These are phyloP conservation scores for Cystobasidium sp. DNA, from an alignment of 1,284 basidiomycete species.

Conservation along the genomic window DNA sequence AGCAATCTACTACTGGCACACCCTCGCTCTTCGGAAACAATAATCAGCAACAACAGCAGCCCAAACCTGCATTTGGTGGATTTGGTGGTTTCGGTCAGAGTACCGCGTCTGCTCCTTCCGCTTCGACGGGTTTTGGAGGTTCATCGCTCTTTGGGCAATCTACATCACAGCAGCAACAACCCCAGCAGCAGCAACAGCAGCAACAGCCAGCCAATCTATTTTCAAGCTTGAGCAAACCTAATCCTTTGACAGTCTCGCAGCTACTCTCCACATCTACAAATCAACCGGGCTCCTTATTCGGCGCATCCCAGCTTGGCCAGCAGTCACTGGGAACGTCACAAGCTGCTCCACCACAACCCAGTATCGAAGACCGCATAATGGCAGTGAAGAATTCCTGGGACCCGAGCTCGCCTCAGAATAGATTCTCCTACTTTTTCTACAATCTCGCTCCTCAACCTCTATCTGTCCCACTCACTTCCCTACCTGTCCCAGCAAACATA, in stretches of 20 bases:
- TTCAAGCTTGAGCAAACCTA: constrained; percentile 19
- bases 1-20: not conserved
- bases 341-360: constrained; percentile 14
- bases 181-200: constrained; percentile 35
- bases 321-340: not conserved
- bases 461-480: constrained; percentile 23
- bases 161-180: constrained; percentile 18
- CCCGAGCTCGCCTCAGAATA: constrained; percentile 22
- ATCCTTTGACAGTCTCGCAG: constrained; percentile 38
- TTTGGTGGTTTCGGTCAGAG: constrained; percentile 25
- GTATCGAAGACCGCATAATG: constrained; percentile 28
- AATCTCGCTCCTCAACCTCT: constrained; percentile 32
- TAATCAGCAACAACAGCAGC: constrained; percentile 26
- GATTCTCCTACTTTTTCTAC: constrained; percentile 37
- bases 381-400: constrained; percentile 31
- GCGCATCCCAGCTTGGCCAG: constrained; percentile 15
- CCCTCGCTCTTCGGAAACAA: constrained; percentile 13
- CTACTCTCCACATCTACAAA: constrained; percentile 19
- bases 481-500: constrained; percentile 36
- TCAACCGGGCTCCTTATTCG: constrained; percentile 8
- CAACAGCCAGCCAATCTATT: constrained; percentile 30
- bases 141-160: constrained; percentile 22
- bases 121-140: constrained; percentile 19
- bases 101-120: not conserved
- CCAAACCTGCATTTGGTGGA: constrained; percentile 12